These are phyloP conservation scores for Pleochaeta shiraiana DNA, from an alignment of 2,329 filamentous ascomycete species.

Conservation along the genomic window DNA sequence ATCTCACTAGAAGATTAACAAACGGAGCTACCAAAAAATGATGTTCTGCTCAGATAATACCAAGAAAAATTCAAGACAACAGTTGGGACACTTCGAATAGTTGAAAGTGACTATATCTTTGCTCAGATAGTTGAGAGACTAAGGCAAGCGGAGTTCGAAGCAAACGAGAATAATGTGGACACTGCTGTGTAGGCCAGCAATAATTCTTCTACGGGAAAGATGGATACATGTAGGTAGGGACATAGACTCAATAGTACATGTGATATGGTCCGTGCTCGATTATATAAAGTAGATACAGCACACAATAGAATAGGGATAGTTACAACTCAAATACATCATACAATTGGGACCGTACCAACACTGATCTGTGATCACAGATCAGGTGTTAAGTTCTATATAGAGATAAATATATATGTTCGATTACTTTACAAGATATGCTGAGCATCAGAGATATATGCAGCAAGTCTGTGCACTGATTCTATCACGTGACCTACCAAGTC, in stretches of 20 bases:
- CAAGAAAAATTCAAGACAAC: background rate
- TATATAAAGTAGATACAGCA: background rate
- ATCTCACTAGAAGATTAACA: background rate
- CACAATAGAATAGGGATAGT: background rate
- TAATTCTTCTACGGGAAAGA: too few species aligned
- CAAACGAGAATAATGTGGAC: too few species aligned
- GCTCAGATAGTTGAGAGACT: background rate
- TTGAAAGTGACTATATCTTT: background rate
- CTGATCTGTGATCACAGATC: too few species aligned
- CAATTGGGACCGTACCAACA: background rate
- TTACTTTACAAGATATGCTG: too few species aligned
- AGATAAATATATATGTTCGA: too few species aligned
- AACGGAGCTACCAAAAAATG: background rate
- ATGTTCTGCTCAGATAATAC: background rate
- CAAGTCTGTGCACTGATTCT: background rate
- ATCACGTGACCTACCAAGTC: background rate
- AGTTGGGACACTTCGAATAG: background rate
- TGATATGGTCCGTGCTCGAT: background rate
- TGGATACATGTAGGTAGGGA: too few species aligned
- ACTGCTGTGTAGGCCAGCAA: too few species aligned
- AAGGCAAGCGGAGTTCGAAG: slow-evolving; percentile 1
- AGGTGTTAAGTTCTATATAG: too few species aligned
- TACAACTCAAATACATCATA: background rate
- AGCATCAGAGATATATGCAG: too few species aligned
- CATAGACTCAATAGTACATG: background rate